A percentile compares a stretch with the other conserved stretches of the same genome.
Conservation (phyloP, 495 filamentous ascomycete species). For the Apodospora peruviana region DNA sequence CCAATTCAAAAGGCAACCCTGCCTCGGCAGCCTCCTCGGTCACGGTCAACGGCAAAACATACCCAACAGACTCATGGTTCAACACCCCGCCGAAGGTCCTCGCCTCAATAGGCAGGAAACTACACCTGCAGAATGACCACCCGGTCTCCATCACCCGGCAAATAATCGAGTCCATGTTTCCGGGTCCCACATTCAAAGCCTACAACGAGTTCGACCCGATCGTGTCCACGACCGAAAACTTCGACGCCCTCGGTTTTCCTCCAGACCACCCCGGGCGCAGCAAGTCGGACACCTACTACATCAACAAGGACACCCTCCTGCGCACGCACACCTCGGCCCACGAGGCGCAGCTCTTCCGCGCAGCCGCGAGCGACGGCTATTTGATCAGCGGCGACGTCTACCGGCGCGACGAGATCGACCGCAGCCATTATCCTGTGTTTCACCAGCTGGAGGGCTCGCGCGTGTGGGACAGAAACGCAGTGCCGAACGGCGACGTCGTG, state of each 20-base stretch:
- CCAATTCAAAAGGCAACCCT: neutral
- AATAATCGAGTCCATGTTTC: conserved; percentile 88
- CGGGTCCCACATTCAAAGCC: conserved; percentile 61
- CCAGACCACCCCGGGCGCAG: conserved; percentile 83
- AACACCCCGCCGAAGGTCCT: conserved; percentile 76
- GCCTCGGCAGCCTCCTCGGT: conserved; percentile 3
- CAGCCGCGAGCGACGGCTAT: conserved; percentile 69
- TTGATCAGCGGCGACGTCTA: conserved; percentile 96
- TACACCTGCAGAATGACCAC: conserved; percentile 85
- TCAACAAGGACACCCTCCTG: conserved; percentile 77
- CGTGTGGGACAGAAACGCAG: conserved; percentile 71
- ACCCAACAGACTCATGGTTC: conserved; percentile 73
- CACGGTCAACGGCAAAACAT: conserved; percentile 55
- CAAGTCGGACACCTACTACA: conserved; percentile 90
- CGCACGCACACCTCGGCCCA: conserved; percentile 93
- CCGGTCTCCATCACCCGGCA: conserved; percentile 85
- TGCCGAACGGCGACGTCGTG: conserved; percentile 55
- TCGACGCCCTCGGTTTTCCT: conserved; percentile 92
- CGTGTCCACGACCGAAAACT: conserved; percentile 84
- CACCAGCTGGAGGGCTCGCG: conserved; percentile 97
- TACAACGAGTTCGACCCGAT: conserved; percentile 77
- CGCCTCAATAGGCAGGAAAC: conserved; percentile 60
- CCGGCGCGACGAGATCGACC: conserved; percentile 88
- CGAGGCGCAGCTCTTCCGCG: conserved; percentile 79
- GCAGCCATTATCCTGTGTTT: conserved; percentile 92